Evolutionary conservation across 2,329 filamentous ascomycete species (phyloP).

Genomic region (Epichloe bromicola): DNA sequence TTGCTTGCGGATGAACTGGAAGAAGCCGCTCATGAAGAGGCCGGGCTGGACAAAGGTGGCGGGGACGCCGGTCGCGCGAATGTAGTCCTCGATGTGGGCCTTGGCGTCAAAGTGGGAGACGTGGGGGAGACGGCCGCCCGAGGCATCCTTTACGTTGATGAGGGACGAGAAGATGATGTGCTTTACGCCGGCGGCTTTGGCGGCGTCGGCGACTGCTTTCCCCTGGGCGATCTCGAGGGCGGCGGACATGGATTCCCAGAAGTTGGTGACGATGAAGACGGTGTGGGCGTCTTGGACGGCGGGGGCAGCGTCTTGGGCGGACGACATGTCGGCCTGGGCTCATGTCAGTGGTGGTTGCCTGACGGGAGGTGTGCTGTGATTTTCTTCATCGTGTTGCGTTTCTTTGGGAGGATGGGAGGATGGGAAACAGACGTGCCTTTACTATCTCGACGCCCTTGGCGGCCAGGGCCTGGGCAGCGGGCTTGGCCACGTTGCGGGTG

Average conservation of each 20-base stretch:
- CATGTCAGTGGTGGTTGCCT: no score
- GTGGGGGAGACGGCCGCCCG: constrained; percentile 22
- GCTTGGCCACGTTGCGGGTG: constrained; percentile 31
- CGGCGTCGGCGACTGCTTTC: constrained; percentile 32
- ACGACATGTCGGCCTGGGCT: constrained; percentile 27
- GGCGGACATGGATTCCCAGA: constrained; percentile 21
- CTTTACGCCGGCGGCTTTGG: constrained; percentile 28
- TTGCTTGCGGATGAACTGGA: constrained; percentile 15
- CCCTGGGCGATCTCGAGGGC: constrained; percentile 27
- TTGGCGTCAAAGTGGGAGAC: constrained; percentile 44
- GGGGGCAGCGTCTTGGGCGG: constrained; percentile 18
- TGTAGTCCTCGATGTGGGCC: constrained; percentile 42
- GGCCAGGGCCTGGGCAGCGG: constrained; percentile 24
- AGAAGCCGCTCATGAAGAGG: constrained; percentile 40
- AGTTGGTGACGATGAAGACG: constrained; percentile 29
- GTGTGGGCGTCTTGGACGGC: constrained; percentile 29
- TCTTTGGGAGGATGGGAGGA: no score
- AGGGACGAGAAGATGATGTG: constrained; percentile 35
- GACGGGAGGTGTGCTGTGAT: no score
- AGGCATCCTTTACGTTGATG: constrained; percentile 23
- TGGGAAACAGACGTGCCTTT: not conserved
- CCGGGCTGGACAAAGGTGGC: constrained; percentile 39
- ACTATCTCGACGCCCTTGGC: constrained; percentile 31
- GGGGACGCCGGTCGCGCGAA: constrained; percentile 33
- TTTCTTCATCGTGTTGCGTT: not conserved